Percentiles rank a stretch among this genome's conserved stretches.
Evolutionary conservation across 345 rosid genomes (phyloP).

Genomic region (Garcia nutans): DNA sequence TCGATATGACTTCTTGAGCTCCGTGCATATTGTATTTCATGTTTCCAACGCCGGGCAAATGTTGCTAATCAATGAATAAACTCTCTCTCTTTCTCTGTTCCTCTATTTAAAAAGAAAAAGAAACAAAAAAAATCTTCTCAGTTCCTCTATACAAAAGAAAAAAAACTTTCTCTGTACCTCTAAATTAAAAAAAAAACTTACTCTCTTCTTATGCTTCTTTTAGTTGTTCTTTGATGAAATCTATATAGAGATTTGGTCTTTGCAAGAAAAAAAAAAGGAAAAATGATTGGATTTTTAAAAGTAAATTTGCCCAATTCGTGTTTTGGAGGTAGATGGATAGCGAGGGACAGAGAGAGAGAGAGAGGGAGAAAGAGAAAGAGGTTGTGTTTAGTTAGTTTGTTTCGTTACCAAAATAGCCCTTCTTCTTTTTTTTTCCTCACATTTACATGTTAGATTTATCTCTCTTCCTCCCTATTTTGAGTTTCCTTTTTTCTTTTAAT

Average conservation of each 20-base stretch:
- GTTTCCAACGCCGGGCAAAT: too few relatives aligned
- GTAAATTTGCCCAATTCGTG: conserved; percentile 10
- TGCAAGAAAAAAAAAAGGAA: neutral
- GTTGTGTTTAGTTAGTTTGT: neutral
- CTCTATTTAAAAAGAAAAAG: too few relatives aligned
- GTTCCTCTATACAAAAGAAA: too few relatives aligned
- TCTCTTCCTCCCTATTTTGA: neutral
- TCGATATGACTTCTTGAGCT: too few relatives aligned
- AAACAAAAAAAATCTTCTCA: too few relatives aligned
- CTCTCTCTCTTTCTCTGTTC: too few relatives aligned
- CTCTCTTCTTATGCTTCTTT: neutral
- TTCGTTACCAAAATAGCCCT: too few relatives aligned
- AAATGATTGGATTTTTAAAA: neutral
- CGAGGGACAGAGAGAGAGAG: neutral
- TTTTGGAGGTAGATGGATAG: neutral
- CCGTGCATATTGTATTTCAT: too few relatives aligned
- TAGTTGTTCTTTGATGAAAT: conserved; percentile 3
- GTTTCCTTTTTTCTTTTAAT: neutral
- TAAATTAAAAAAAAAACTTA: conserved; percentile 3
- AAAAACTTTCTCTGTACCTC: too few relatives aligned
- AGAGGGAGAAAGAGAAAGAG: neutral
- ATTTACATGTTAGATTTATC: neutral
- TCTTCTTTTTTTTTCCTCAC: too few relatives aligned
- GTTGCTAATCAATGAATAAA: too few relatives aligned
- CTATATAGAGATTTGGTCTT: neutral